phyloP scores from a whole-genome alignment of 2,329 filamentous ascomycete species.

The Pseudonectria foliicola region DNA sequence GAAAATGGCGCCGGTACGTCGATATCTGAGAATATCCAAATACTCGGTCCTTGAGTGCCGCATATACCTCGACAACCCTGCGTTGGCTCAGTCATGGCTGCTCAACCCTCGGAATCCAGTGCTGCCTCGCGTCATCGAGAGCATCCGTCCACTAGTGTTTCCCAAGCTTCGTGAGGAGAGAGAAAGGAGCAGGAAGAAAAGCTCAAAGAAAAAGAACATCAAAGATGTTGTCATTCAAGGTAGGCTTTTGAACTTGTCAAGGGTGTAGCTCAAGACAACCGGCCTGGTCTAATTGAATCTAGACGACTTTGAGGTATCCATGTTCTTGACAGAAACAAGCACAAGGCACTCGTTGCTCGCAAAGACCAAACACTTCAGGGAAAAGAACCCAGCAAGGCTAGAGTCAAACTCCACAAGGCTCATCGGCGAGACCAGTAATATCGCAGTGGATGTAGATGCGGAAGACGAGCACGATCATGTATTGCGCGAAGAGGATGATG shows the following conservation, averaged over 20 bases:
- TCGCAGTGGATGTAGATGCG: conserved; percentile 46
- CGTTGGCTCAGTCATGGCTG: conserved; percentile 75
- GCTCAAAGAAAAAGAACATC: conserved; percentile 68
- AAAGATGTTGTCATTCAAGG: conserved; percentile 84
- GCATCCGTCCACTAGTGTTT: conserved; percentile 76
- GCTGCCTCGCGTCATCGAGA: conserved; percentile 75
- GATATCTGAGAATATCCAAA: conserved; percentile 86
- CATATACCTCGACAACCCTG: conserved; percentile 90
- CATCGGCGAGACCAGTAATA: conserved; percentile 47
- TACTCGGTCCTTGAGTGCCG: conserved; percentile 94
- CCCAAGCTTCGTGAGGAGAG: conserved; percentile 87
- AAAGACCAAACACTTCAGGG: conserved; percentile 73
- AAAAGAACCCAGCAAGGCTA: conserved; percentile 45
- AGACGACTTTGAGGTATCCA: conserved; percentile 95
- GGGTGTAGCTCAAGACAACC: background rate
- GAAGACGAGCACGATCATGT: conserved; percentile 27
- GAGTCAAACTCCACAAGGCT: conserved; percentile 58
- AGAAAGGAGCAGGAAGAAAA: conserved; percentile 51
- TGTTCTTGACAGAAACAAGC: conserved; percentile 82
- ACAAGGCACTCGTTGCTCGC: conserved; percentile 80
- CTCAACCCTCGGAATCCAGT: conserved; percentile 69
- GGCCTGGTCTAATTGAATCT: conserved; percentile 12
- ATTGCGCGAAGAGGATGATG: conserved; percentile 44
- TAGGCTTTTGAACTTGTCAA: conserved; percentile 27
- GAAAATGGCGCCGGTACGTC: conserved; percentile 75